phyloP scores from a whole-genome alignment of 129 eudicot genomes.

The Flaveria robusta region DNA sequence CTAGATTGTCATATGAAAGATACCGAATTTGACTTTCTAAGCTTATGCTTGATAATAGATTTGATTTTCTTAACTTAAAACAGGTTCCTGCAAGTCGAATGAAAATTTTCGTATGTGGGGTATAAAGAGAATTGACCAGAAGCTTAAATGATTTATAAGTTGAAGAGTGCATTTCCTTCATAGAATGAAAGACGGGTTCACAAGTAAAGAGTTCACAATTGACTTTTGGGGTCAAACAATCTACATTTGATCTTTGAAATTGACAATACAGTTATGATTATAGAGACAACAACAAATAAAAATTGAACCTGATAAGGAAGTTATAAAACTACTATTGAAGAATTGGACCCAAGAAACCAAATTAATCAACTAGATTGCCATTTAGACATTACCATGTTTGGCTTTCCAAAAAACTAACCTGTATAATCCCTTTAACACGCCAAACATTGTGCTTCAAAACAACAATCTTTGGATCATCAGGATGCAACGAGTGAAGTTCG shows the following conservation, averaged over 20 bases:
- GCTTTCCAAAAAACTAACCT: conserved; percentile 48
- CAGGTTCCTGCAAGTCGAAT: neutral
- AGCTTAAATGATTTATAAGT: neutral
- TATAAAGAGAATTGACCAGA: neutral
- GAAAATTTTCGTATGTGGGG: neutral
- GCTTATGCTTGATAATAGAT: neutral
- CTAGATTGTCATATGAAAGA: conserved; percentile 1
- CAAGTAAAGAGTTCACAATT: neutral
- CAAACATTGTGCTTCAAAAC: conserved; percentile 84
- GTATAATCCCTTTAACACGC: conserved; percentile 98
- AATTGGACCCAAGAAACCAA: conserved; percentile 6
- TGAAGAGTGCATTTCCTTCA: neutral
- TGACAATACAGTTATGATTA: neutral
- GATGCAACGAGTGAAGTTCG: conserved; percentile 69
- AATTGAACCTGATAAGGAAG: neutral
- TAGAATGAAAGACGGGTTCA: neutral
- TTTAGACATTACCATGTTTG: conserved; percentile 10
- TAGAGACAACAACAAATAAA: neutral
- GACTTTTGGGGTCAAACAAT: neutral
- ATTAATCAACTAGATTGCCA: neutral
- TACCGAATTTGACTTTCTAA: conserved; percentile 5
- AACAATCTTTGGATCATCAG: conserved; percentile 81
- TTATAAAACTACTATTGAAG: neutral
- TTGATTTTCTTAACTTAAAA: conserved; percentile 3
- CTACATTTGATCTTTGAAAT: neutral